Evolutionary conservation across 1,284 basidiomycete genomes (phyloP), one percentile per base, ranked within the genome.

Genomic region (Entoloma clypeatum): DNA sequence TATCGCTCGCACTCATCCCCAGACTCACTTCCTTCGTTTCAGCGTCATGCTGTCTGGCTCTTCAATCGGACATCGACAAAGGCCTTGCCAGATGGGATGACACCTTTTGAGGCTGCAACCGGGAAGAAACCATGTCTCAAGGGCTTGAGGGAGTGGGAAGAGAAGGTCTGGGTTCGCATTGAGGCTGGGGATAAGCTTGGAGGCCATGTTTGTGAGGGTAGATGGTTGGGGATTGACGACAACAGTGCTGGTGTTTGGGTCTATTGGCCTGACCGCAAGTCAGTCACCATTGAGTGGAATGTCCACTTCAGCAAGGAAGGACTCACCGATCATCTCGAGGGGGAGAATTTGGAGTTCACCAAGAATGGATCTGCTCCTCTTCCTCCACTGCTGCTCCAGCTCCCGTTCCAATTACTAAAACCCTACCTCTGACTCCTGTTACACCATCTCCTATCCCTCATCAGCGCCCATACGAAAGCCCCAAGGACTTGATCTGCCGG

Each of bases 51-150:
- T 1, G 52, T 61, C 0, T 73, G 63, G 55, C 34, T 71, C 17
- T 56, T 63, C 47, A 73, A 74, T 43, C 39, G 61, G 2, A 62
- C 60, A 0, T 48, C 58, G 0, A 67, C 62, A 0, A 50, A 53
- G 4, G 52, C 56, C 1, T 51, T 66, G n/a, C n/a, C n/a, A 1
- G 44, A 56, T 5, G 54, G 52, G 0, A 54, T 36, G 30, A 69
- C 64, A 0, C 69, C 65, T 0, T 57, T 51, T 17, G 55, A 68
- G 36, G 36, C 43, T 1, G 39, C 55, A 14, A 54, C 45, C 19
- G 53, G 58, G 1, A 41, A 43, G 30, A 64, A 64, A 36, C 67
- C 67, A 0, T 52, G 67, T 48, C 33, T 69, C 2, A 18, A 31
- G 1, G 43, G 48, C 10, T 22, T 59, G 9, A 49, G 50, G 7